Evolutionary conservation across 441 rosid species (phyloP).

Genomic region (Erodium trifolium): DNA sequence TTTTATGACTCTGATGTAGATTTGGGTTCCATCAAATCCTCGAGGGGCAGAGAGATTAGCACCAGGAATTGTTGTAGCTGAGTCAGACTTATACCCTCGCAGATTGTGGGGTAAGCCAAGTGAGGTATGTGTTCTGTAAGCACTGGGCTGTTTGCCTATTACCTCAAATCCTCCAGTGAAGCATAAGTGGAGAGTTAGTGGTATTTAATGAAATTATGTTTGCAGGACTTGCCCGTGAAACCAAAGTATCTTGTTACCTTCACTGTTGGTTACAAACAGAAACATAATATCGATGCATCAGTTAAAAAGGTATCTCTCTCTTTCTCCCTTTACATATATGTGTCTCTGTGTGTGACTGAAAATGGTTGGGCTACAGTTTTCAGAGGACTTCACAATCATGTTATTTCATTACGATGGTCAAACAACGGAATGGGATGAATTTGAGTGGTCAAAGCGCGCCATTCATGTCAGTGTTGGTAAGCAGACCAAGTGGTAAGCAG

Average conservation of each 20-base stretch:
- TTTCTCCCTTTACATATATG: neutral
- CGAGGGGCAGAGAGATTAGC: conserved; percentile 88
- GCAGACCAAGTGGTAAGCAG: conserved; percentile 85
- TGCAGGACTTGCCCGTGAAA: conserved; percentile 62
- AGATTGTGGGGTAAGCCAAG: conserved; percentile 88
- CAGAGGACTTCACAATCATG: conserved; percentile 74
- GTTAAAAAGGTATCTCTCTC: conserved; percentile 30
- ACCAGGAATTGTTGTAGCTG: conserved; percentile 69
- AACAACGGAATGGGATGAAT: conserved; percentile 93
- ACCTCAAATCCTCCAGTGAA: too few relatives aligned
- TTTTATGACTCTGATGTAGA: conserved; percentile 36
- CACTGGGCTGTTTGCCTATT: neutral
- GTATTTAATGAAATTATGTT: conserved; percentile 21
- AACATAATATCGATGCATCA: conserved; percentile 65
- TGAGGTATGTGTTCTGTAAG: conserved; percentile 45
- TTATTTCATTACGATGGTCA: conserved; percentile 93
- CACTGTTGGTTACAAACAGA: conserved; percentile 84
- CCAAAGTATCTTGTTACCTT: conserved; percentile 87
- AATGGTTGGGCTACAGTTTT: conserved; percentile 53
- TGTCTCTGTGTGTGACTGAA: conserved; percentile 10
- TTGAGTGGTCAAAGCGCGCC: conserved; percentile 93
- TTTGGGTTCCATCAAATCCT: conserved; percentile 95
- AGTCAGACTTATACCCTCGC: conserved; percentile 75
- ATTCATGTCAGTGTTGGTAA: conserved; percentile 74
- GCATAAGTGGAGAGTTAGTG: neutral